Conservation (phyloP, 2,329 filamentous ascomycete species). For the Aspergillus intermedius region DNA sequence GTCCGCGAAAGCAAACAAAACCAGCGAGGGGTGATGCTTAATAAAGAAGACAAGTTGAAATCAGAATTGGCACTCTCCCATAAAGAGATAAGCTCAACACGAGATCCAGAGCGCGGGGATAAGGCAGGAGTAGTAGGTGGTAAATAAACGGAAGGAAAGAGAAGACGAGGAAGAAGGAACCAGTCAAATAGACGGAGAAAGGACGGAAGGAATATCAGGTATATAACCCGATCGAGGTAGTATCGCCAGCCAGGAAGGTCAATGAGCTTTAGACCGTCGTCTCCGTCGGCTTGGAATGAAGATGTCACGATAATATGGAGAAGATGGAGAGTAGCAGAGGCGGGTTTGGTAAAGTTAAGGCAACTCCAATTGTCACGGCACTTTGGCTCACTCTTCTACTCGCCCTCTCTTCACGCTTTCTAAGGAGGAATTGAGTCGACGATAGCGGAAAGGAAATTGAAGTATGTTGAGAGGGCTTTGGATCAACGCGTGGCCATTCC, state of each 20-base stretch:
- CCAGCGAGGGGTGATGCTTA: no score
- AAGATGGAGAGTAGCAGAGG: not conserved
- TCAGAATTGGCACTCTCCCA: slow-evolving; percentile 1
- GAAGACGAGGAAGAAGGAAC: no score
- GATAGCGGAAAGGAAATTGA: slow-evolving; percentile 1
- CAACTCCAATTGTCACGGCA: no score
- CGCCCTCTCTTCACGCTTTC: no score
- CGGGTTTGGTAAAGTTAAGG: not conserved
- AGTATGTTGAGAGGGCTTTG: slow-evolving; percentile 1
- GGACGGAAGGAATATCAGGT: slow-evolving; percentile 1
- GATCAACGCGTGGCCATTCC: slow-evolving; percentile 19
- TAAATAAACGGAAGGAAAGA: no score
- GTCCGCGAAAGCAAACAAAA: no score
- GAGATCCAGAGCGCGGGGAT: no score
- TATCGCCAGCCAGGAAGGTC: not conserved
- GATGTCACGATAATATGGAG: not conserved
- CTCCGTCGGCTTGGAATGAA: not conserved
- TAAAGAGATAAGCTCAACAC: no score
- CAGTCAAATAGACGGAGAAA: no score
- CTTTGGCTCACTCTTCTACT: no score
- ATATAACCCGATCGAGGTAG: slow-evolving; percentile 1
- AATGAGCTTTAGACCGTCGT: not conserved
- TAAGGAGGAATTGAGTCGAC: not conserved
- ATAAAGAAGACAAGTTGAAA: no score
- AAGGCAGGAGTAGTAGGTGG: no score